Conservation (phyloP, 768 basidiomycete species). For the Boletus huronensis region DNA sequence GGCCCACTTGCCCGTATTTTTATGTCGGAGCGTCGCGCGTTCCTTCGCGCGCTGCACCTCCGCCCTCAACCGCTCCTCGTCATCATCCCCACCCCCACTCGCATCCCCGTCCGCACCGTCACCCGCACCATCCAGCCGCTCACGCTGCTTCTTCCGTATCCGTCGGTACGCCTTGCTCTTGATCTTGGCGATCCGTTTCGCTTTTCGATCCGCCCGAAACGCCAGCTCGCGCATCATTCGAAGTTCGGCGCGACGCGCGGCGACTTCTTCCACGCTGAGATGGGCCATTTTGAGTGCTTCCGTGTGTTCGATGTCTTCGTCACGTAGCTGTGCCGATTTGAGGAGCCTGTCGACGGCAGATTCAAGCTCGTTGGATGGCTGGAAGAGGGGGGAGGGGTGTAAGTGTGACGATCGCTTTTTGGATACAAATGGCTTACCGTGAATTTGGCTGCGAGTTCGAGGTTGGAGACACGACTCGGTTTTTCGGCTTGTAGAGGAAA, state of each 20-base stretch:
- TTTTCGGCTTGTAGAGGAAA: constrained; percentile 76
- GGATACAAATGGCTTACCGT: constrained; percentile 45
- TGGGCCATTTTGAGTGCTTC: constrained; percentile 85
- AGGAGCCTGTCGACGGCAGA: constrained; percentile 79
- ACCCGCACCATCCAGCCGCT: constrained; percentile 48
- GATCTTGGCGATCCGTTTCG: constrained; percentile 88
- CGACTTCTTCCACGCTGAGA: constrained; percentile 82
- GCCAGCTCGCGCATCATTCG: constrained; percentile 88
- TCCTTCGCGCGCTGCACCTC: constrained; percentile 84
- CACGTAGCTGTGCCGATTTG: constrained; percentile 75
- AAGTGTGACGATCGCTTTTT: background rate
- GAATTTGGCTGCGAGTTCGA: constrained; percentile 80
- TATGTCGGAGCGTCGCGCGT: constrained; percentile 85
- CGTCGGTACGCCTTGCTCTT: constrained; percentile 93
- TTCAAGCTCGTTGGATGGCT: constrained; percentile 87
- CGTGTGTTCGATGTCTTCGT: constrained; percentile 71
- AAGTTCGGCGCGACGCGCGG: constrained; percentile 74
- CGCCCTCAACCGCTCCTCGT: constrained; percentile 54
- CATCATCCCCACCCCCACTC: constrained; percentile 36
- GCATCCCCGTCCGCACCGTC: constrained; percentile 31
- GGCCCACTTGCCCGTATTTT: constrained; percentile 87
- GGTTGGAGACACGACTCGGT: constrained; percentile 56
- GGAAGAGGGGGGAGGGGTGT: background rate
- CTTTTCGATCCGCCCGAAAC: constrained; percentile 89
- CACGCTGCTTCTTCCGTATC: constrained; percentile 74